These are phyloP conservation scores for Globisporangium cylindrosporum DNA, from an alignment of 352 stramenopile species.

Conservation along the genomic window DNA sequence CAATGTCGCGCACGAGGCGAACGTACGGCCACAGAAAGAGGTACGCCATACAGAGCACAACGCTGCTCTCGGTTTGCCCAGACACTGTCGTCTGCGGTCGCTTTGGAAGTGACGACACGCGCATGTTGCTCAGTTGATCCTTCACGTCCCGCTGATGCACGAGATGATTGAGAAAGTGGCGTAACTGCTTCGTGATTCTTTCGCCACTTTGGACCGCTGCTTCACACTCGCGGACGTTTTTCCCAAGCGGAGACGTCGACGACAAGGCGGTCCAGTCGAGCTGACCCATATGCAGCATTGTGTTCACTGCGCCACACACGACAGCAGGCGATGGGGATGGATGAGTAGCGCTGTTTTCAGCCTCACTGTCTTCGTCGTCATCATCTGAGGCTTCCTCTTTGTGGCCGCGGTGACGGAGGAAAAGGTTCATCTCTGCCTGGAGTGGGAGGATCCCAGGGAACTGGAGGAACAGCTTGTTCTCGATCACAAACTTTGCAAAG, in stretches of 20 bases:
- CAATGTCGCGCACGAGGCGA: conserved; percentile 80
- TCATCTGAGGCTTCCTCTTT: background rate
- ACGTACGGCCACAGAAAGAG: conserved; percentile 87
- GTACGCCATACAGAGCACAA: conserved; percentile 73
- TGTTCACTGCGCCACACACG: conserved; percentile 37
- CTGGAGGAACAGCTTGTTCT: conserved; percentile 12
- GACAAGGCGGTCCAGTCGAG: conserved; percentile 53
- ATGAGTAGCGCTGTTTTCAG: conserved; percentile 9
- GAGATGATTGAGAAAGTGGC: conserved; percentile 38
- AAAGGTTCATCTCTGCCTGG: conserved; percentile 52
- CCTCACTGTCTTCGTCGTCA: background rate
- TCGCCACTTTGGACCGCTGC: conserved; percentile 21
- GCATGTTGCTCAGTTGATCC: conserved; percentile 46
- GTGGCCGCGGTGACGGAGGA: conserved; percentile 28
- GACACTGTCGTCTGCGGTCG: conserved; percentile 40
- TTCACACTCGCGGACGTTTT: conserved; percentile 26
- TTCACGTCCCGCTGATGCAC: conserved; percentile 20
- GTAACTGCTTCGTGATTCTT: conserved; percentile 22
- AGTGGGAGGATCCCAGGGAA: conserved; percentile 57
- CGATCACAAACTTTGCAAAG: conserved; percentile 18
- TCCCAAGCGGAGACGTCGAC: conserved; percentile 29
- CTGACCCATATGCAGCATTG: conserved; percentile 37
- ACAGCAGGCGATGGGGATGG: conserved; percentile 16
- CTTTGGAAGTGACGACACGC: conserved; percentile 33
- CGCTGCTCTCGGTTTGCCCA: conserved; percentile 54